These are phyloP conservation scores for Biancaea sappan DNA, from an alignment of 306 rosid species.

Conservation along the genomic window DNA sequence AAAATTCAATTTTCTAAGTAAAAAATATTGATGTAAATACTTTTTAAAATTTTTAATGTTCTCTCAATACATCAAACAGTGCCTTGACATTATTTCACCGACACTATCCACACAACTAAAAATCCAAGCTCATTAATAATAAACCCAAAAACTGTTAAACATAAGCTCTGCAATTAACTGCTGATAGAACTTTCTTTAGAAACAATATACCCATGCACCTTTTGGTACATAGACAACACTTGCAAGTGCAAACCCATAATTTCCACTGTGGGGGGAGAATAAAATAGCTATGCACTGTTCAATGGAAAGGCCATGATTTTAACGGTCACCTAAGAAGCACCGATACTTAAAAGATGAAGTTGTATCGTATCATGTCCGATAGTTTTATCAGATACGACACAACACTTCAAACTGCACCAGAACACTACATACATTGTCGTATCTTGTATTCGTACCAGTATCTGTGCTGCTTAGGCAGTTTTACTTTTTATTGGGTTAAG, in stretches of 20 bases:
- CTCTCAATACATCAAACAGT: not conserved
- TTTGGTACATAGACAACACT: not conserved
- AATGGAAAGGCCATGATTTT: slow-evolving; percentile 7
- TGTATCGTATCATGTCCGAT: not conserved
- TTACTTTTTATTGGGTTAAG: slow-evolving; percentile 40
- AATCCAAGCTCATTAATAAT: not conserved
- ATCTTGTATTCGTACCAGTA: not conserved
- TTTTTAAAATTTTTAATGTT: not conserved
- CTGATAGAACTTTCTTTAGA: not conserved
- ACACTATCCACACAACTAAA: not conserved
- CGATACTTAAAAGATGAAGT: not conserved
- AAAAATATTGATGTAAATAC: not conserved
- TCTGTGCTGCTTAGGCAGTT: not conserved
- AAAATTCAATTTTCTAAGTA: not conserved
- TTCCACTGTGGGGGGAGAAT: slow-evolving; percentile 18
- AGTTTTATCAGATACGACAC: not conserved
- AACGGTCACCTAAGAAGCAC: not conserved
- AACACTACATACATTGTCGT: not conserved
- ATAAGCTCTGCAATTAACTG: not conserved
- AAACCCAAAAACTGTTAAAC: not conserved
- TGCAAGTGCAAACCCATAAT: not conserved
- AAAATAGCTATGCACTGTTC: slow-evolving; percentile 16
- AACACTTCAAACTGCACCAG: not conserved
- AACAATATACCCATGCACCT: not conserved
- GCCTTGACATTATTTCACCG: not conserved